Conservation (phyloP, 495 filamentous ascomycete species). For the Elasticomyces elasticus region DNA sequence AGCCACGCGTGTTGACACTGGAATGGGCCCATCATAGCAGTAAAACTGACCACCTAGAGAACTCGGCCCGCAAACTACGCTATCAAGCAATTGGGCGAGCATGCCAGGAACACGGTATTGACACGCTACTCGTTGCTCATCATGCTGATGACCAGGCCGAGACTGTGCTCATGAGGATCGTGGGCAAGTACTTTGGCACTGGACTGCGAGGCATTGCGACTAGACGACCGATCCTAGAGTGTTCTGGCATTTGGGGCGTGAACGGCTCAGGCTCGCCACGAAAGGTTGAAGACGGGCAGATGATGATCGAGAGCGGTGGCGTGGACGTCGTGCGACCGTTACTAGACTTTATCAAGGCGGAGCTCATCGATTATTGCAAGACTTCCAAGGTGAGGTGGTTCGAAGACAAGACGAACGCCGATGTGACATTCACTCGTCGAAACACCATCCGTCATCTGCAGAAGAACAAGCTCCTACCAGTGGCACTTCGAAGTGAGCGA, state of each 20-base stretch:
- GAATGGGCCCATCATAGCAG: constrained; percentile 32
- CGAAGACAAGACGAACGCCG: constrained; percentile 77
- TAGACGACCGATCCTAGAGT: constrained; percentile 67
- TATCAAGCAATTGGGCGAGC: constrained; percentile 59
- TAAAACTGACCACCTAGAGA: constrained; percentile 60
- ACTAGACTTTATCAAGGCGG: constrained; percentile 58
- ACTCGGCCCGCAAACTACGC: constrained; percentile 60
- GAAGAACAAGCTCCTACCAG: constrained; percentile 49
- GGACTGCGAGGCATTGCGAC: constrained; percentile 62
- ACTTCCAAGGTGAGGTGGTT: constrained; percentile 58
- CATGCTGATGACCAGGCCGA: constrained; percentile 83
- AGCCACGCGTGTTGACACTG: constrained; percentile 37
- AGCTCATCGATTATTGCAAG: constrained; percentile 62
- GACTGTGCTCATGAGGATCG: constrained; percentile 68
- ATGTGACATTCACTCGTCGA: constrained; percentile 63
- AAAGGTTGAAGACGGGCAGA: neutral
- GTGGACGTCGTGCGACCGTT: constrained; percentile 66
- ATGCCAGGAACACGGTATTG: constrained; percentile 41
- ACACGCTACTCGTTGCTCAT: constrained; percentile 62
- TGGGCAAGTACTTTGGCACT: constrained; percentile 47
- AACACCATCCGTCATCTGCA: constrained; percentile 70
- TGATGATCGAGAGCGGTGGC: constrained; percentile 53
- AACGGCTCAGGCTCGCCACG: constrained; percentile 50
- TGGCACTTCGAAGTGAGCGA: constrained; percentile 54
- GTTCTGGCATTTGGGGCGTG: constrained; percentile 60